These are phyloP conservation scores for Cyclocybe cylindracea DNA, from an alignment of 768 basidiomycete species.

Conservation along the genomic window DNA sequence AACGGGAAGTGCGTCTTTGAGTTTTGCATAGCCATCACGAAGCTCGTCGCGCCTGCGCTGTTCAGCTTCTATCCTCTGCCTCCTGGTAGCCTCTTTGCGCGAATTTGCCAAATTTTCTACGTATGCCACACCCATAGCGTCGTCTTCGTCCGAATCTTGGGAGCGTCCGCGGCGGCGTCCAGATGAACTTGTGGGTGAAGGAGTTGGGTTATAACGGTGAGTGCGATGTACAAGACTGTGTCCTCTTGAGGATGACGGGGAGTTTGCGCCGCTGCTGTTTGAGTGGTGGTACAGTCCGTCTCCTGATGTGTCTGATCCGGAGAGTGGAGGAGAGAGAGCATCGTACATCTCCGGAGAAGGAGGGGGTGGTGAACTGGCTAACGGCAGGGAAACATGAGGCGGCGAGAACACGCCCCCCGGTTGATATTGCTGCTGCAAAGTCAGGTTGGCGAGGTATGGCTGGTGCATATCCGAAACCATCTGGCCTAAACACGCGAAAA, in stretches of 20 bases:
- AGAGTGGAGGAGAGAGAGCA: slow-evolving; percentile 82
- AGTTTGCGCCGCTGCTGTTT: slow-evolving; percentile 76
- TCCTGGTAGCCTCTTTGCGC: slow-evolving; percentile 81
- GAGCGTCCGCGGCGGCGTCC: slow-evolving; percentile 70
- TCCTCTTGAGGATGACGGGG: slow-evolving; percentile 75
- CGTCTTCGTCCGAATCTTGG: slow-evolving; percentile 77
- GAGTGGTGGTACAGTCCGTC: slow-evolving; percentile 82
- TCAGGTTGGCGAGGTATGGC: slow-evolving; percentile 53
- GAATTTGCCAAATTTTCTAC: slow-evolving; percentile 74
- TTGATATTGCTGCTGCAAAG: slow-evolving; percentile 70
- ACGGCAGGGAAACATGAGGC: slow-evolving; percentile 70
- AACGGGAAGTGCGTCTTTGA: slow-evolving; percentile 85
- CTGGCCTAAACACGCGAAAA: slow-evolving; percentile 57
- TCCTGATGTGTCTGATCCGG: slow-evolving; percentile 87
- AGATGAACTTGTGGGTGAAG: slow-evolving; percentile 77
- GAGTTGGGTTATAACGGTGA: slow-evolving; percentile 78
- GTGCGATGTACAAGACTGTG: slow-evolving; percentile 77
- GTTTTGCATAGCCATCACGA: slow-evolving; percentile 84
- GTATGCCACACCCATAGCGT: slow-evolving; percentile 67
- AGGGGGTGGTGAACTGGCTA: slow-evolving; percentile 73
- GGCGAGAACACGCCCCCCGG: slow-evolving; percentile 59
- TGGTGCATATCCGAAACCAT: slow-evolving; percentile 66
- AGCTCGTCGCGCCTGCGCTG: slow-evolving; percentile 87
- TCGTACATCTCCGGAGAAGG: slow-evolving; percentile 81
- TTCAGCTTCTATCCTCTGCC: slow-evolving; percentile 88